Percentiles rank a stretch among this genome's conserved stretches.
Conservation (phyloP, 2,329 filamentous ascomycete genomes). For the Ophiostoma pallidulum region DNA sequence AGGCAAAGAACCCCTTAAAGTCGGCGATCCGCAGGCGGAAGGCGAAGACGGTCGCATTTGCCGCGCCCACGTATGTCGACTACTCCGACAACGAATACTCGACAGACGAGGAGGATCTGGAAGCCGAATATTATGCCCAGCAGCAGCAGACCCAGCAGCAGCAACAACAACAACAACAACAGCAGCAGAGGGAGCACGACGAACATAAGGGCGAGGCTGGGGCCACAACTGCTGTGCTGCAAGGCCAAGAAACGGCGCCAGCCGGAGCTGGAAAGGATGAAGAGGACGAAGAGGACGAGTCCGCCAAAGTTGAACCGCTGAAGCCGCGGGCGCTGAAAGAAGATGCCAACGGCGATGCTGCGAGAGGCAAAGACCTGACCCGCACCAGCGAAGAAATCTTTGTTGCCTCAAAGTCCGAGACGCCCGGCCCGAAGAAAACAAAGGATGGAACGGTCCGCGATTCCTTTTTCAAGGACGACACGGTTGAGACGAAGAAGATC, state of each 20-base stretch:
- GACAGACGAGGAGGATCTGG: slow-evolving; percentile 57
- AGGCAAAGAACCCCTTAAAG: slow-evolving; percentile 73
- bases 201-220: slow-evolving; percentile 26
- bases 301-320: slow-evolving; percentile 46
- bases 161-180: slow-evolving; percentile 19
- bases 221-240: slow-evolving; percentile 19
- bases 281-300: slow-evolving; percentile 36
- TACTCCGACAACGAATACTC: slow-evolving; percentile 83
- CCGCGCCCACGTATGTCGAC: slow-evolving; percentile 77
- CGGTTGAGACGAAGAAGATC: slow-evolving; percentile 92
- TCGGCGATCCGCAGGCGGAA: slow-evolving; percentile 74
- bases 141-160: slow-evolving; percentile 24
- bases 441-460: slow-evolving; percentile 82
- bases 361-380: slow-evolving; percentile 19
- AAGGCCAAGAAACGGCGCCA: slow-evolving; percentile 18
- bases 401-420: slow-evolving; percentile 40
- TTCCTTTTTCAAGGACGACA: slow-evolving; percentile 96
- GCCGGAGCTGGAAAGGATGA: slow-evolving; percentile 18
- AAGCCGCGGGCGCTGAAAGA: slow-evolving; percentile 37
- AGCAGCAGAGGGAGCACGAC: slow-evolving; percentile 25
- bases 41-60: slow-evolving; percentile 78
- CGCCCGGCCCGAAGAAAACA: slow-evolving; percentile 47
- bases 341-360: slow-evolving; percentile 22
- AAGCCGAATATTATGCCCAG: slow-evolving; percentile 26
- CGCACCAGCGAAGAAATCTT: slow-evolving; percentile 60